Evolutionary conservation across 2,329 filamentous ascomycete species (phyloP).

Genomic region (Bretziella fagacearum): DNA sequence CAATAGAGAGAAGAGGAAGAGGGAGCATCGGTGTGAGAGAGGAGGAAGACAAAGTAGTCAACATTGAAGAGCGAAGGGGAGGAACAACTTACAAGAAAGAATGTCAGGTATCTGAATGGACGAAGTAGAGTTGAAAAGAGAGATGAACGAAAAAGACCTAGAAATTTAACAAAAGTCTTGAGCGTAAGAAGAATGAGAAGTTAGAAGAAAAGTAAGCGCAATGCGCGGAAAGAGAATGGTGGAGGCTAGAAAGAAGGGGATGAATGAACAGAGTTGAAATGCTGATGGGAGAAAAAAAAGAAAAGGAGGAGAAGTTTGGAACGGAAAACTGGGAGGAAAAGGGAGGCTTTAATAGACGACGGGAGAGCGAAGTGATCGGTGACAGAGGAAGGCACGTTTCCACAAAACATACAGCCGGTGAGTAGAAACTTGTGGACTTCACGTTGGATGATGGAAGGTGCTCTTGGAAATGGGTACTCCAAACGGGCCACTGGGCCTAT

Average conservation of each 20-base stretch:
- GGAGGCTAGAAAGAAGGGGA: conserved; percentile 3
- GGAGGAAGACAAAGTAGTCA: neutral
- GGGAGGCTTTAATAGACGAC: neutral
- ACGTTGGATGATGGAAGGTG: neutral
- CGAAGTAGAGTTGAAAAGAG: neutral
- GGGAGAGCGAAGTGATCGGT: neutral
- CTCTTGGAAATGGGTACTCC: too few species aligned
- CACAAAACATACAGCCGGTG: neutral
- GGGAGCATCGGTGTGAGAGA: neutral
- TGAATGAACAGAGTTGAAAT: conserved; percentile 6
- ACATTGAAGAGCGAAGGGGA: neutral
- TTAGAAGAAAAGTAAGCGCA: conserved; percentile 14
- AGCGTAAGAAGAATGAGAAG: conserved; percentile 6
- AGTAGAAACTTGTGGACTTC: neutral
- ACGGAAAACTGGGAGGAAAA: neutral
- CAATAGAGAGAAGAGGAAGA: neutral
- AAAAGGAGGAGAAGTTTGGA: neutral
- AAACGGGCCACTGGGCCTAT: too few species aligned
- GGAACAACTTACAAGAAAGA: neutral
- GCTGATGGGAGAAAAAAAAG: conserved; percentile 9
- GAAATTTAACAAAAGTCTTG: neutral
- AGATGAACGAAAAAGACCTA: conserved; percentile 1
- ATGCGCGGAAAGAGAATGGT: conserved; percentile 12
- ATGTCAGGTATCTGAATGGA: neutral
- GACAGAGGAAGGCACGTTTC: neutral